Percentiles rank a stretch among this genome's conserved stretches.
These are phyloP conservation scores for Colletotrichum sp. DNA, from an alignment of 2,329 filamentous ascomycete species.

Conservation along the genomic window DNA sequence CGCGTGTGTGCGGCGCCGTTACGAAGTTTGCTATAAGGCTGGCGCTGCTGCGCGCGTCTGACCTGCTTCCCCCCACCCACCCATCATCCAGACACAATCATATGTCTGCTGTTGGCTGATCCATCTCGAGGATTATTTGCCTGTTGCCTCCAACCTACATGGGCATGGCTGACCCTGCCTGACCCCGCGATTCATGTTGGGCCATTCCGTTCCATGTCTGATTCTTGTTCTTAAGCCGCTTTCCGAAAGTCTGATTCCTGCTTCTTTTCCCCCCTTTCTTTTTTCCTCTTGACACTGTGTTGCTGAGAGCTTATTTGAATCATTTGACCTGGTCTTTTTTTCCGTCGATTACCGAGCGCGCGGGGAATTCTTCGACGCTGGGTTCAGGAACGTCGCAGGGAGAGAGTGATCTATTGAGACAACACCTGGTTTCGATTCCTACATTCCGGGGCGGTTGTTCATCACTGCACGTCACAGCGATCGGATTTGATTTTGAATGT, in stretches of 20 bases:
- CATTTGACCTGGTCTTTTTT: neutral
- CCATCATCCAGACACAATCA: neutral
- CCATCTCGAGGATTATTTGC: neutral
- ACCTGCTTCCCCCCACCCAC: neutral
- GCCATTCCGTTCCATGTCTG: neutral
- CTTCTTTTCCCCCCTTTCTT: neutral
- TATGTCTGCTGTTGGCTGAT: neutral
- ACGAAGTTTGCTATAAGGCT: neutral
- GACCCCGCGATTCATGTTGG: constrained; percentile 3
- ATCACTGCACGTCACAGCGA: neutral
- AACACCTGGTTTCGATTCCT: neutral
- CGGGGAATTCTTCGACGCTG: neutral
- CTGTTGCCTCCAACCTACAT: neutral
- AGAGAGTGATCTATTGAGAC: neutral
- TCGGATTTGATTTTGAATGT: neutral
- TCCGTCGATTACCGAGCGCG: neutral
- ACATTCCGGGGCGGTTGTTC: neutral
- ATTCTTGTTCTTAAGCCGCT: neutral
- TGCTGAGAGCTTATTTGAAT: neutral
- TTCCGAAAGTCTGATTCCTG: neutral
- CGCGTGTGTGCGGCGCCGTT: neutral
- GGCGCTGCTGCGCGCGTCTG: neutral
- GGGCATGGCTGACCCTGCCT: constrained; percentile 5
- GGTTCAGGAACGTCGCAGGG: neutral
- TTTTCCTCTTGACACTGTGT: neutral